Base-by-base conservation (phyloP, 768 basidiomycete genomes). In the Sarcodon sp. region DNA sequence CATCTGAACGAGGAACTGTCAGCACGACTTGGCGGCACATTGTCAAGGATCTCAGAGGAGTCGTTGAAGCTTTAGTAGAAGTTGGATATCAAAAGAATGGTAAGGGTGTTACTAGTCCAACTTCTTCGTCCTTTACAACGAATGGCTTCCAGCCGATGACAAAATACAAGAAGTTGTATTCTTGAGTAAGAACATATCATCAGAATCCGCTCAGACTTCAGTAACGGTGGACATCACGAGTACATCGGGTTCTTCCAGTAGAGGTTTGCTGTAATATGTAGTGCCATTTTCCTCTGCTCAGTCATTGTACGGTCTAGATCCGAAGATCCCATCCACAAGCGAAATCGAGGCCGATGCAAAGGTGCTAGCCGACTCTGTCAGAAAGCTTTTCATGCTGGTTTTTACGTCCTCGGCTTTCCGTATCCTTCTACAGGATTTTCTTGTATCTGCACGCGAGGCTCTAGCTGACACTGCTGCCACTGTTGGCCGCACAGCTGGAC, bases 41-140 rank as follows among this genome's bases (percentile, higher is more conserved):
- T 3, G 18, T 55, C 9, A 31, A 44, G 6, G 49, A 47, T 39
- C 38, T 47, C 43, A 47, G 50, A 33, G 47, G 52, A 9, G 38
- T 55, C 6, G 12, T 53, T 6, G 44, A 56, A 32, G 53, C 54
- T 5, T 7, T 54, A 7, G 27, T 59, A 12, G 47, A 48, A 36
- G 44, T 57, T 27, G 59, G 59, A 6, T 43, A 51, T 47, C 55
- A 61, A 51, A 61, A 61, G 50, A 61, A 61, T 45, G 55, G 59
- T 59, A 33, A n/a, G 59, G 47, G 16, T 35, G 15, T 39, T 7
- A 41, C 5, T 32, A 4, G 34, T 47, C 12, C 15, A 5, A 16
- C 32, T 12, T 44, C 16, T 32, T 35, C 27, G 11, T 13, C 43
- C n/a, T n/a, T 27, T 15, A 16, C 16, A 15, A 39, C 34, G 16